These are phyloP conservation scores for Pyrus communis DNA, from an alignment of 306 rosid species.

Conservation along the genomic window DNA sequence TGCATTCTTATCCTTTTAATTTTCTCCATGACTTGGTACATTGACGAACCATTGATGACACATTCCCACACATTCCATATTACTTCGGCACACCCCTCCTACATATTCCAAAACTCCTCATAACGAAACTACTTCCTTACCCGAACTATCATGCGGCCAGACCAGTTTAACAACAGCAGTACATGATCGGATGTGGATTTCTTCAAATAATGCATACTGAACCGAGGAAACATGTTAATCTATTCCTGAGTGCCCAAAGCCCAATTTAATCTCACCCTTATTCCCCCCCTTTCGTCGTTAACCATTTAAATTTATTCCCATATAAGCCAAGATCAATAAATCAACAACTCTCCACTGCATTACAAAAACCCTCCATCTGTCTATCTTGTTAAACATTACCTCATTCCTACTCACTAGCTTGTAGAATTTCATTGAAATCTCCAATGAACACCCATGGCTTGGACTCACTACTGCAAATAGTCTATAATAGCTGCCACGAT, in stretches of 20 bases:
- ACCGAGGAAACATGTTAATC: not conserved
- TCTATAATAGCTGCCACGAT: not conserved
- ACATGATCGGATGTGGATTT: not conserved
- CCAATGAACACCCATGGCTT: no score
- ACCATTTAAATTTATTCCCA: not conserved
- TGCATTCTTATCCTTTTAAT: no score
- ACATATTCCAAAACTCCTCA: not conserved
- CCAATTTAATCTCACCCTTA: not conserved
- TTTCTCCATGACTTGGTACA: not conserved
- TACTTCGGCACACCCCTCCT: not conserved
- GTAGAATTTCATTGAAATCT: no score
- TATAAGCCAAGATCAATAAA: not conserved
- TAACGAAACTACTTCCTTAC: not conserved
- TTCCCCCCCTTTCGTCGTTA: not conserved
- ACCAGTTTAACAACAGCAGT: not conserved
- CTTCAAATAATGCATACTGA: no score
- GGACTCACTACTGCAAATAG: no score
- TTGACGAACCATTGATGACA: not conserved
- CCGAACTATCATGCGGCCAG: not conserved
- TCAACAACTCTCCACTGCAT: no score
- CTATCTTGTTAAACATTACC: not conserved
- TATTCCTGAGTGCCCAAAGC: not conserved
- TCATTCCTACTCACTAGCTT: no score
- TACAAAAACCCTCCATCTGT: not conserved
- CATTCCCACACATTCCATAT: not conserved